These are phyloP conservation scores for Brassica balearica DNA, from an alignment of 441 rosid species.

Conservation along the genomic window DNA sequence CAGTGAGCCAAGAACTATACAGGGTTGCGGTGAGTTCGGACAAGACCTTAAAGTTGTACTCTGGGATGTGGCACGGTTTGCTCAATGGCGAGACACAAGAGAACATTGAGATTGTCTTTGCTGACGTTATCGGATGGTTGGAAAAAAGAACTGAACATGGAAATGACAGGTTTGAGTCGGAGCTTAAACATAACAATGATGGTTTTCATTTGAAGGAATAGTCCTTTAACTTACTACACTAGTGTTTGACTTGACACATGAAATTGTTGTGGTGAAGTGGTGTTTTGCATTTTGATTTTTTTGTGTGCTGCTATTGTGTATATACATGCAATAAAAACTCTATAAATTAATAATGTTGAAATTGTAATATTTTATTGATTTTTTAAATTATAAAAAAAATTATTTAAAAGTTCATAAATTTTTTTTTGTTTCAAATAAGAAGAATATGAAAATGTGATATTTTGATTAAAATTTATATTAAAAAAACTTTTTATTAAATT, in stretches of 20 bases:
- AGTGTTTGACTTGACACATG: background rate
- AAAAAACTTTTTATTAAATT: too few relatives aligned
- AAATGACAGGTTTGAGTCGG: constrained; percentile 48
- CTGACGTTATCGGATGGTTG: constrained; percentile 70
- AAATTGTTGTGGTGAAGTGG: constrained; percentile 16
- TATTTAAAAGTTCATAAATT: too few relatives aligned
- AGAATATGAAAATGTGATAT: too few relatives aligned
- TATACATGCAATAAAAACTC: background rate
- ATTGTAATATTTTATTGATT: too few relatives aligned
- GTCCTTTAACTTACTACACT: constrained; percentile 2
- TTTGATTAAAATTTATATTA: too few relatives aligned
- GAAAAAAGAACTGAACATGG: constrained; percentile 57
- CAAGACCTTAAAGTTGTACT: constrained; percentile 78
- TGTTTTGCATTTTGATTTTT: constrained; percentile 9
- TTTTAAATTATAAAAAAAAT: too few relatives aligned
- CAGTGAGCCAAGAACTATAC: constrained; percentile 61
- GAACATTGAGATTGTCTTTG: constrained; percentile 66
- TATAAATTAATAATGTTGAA: too few relatives aligned
- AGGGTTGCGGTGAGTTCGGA: constrained; percentile 61
- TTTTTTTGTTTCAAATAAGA: too few relatives aligned
- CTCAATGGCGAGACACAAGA: constrained; percentile 71
- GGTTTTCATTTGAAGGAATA: constrained; percentile 1
- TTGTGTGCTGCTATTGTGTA: background rate
- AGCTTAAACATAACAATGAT: constrained; percentile 33
- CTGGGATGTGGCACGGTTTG: constrained; percentile 89